Conservation (phyloP, 2,329 filamentous ascomycete genomes). For the Botryotinia calthae region DNA sequence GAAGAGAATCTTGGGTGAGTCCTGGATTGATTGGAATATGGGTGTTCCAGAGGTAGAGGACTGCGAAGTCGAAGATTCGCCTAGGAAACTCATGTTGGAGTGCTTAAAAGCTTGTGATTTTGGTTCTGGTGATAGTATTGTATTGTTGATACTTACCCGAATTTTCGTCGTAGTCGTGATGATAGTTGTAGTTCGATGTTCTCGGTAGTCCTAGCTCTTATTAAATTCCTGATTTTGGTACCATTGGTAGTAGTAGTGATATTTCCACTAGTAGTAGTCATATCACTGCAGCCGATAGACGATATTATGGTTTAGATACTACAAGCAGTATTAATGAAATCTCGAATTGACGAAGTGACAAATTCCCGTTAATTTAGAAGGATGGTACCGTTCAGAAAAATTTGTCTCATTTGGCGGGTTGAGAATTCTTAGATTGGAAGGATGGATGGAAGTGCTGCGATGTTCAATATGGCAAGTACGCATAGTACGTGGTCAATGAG, state of each 20-base stretch:
- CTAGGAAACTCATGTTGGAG: neutral
- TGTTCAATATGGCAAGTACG: neutral
- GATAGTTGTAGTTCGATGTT: neutral
- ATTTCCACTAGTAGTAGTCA: neutral
- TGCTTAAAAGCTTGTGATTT: neutral
- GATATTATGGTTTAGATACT: neutral
- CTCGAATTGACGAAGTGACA: neutral
- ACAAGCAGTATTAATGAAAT: neutral
- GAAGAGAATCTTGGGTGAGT: neutral
- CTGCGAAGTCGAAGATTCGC: neutral
- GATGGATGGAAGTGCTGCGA: neutral
- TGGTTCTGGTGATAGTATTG: neutral
- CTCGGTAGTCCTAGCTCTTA: neutral
- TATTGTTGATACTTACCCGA: neutral
- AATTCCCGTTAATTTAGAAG: fast-evolving
- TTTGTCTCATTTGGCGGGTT: neutral
- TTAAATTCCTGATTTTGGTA: neutral
- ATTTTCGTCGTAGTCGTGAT: neutral
- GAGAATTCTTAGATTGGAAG: neutral
- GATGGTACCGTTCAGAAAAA: fast-evolving
- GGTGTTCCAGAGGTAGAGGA: neutral
- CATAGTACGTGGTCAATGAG: neutral
- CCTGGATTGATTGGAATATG: neutral
- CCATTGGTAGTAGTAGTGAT: neutral
- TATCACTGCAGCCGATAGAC: neutral